Conservation (phyloP, 2,329 filamentous ascomycete species). For the Albifimbria verrucaria region DNA sequence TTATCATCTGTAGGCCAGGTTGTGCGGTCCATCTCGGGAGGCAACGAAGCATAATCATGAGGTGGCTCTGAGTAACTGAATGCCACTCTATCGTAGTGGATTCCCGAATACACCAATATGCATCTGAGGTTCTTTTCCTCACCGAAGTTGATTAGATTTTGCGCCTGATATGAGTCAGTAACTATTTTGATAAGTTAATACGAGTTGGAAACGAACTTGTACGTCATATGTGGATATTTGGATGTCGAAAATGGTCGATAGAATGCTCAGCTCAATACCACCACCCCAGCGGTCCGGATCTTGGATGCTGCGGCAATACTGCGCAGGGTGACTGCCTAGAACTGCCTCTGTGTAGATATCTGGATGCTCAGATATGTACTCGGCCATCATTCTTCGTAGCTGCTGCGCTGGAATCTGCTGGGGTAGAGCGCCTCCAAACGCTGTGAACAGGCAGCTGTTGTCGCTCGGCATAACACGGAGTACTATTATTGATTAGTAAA, state of each 20-base stretch:
- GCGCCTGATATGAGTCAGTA: conserved; percentile 17
- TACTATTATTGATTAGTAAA: conserved; percentile 44
- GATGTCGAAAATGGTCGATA: conserved; percentile 79
- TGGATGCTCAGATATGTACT: conserved; percentile 71
- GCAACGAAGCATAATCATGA: conserved; percentile 51
- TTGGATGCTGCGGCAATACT: conserved; percentile 81
- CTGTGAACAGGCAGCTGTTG: conserved; percentile 91
- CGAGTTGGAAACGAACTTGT: conserved; percentile 32
- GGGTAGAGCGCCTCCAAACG: conserved; percentile 77
- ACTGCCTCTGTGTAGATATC: conserved; percentile 73
- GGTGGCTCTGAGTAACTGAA: conserved; percentile 62
- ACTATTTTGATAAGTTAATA: conserved; percentile 3
- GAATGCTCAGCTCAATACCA: conserved; percentile 81
- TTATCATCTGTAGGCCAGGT: conserved; percentile 52
- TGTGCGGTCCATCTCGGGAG: conserved; percentile 71
- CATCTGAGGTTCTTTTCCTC: conserved; percentile 67
- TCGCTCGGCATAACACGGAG: conserved; percentile 96
- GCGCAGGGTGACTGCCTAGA: conserved; percentile 66
- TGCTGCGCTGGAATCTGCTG: conserved; percentile 45
- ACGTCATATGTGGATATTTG: conserved; percentile 87
- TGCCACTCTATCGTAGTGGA: conserved; percentile 89
- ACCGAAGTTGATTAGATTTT: conserved; percentile 61
- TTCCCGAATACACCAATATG: conserved; percentile 84
- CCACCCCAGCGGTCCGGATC: conserved; percentile 84
- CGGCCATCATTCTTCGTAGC: conserved; percentile 73